Conservation (phyloP, 2,329 filamentous ascomycete species). For the Curvularia spicifera region DNA sequence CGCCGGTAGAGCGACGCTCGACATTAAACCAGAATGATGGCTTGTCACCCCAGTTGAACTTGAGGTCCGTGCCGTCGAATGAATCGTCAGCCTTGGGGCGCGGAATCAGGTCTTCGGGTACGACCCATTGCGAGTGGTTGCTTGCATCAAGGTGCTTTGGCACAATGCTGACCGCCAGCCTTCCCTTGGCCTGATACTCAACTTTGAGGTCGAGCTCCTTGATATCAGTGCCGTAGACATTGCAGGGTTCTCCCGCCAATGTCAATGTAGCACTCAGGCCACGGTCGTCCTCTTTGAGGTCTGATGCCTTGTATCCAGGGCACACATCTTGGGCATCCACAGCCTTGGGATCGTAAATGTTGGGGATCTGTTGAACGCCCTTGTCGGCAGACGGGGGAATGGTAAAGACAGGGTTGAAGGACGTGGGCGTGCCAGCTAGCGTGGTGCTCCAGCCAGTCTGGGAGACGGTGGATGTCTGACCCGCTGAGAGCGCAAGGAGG, state of each 20-base stretch:
- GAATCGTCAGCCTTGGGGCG: constrained; percentile 57
- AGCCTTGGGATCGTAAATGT: constrained; percentile 68
- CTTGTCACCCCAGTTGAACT: constrained; percentile 61
- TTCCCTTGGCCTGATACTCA: constrained; percentile 68
- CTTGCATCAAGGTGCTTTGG: constrained; percentile 67
- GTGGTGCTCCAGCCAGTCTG: constrained; percentile 31
- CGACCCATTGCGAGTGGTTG: constrained; percentile 71
- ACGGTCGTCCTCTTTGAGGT: constrained; percentile 53
- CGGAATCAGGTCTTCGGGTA: constrained; percentile 68
- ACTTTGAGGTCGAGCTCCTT: constrained; percentile 70
- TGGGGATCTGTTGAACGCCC: constrained; percentile 58
- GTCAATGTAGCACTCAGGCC: constrained; percentile 61
- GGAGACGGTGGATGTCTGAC: constrained; percentile 26
- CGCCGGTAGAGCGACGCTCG: constrained; percentile 64
- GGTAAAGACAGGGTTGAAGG: constrained; percentile 44
- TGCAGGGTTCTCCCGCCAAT: constrained; percentile 65
- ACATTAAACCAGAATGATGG: constrained; percentile 64
- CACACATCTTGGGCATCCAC: constrained; percentile 68
- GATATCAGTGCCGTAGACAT: constrained; percentile 79
- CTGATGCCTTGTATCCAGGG: constrained; percentile 64
- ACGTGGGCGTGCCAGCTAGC: constrained; percentile 39
- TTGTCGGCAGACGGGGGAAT: constrained; percentile 47
- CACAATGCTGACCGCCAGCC: constrained; percentile 73
- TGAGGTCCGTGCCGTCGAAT: constrained; percentile 54
- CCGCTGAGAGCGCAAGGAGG: constrained; percentile 34